Base-by-base conservation (phyloP, 345 rosid species). In the Salix purpurea region DNA sequence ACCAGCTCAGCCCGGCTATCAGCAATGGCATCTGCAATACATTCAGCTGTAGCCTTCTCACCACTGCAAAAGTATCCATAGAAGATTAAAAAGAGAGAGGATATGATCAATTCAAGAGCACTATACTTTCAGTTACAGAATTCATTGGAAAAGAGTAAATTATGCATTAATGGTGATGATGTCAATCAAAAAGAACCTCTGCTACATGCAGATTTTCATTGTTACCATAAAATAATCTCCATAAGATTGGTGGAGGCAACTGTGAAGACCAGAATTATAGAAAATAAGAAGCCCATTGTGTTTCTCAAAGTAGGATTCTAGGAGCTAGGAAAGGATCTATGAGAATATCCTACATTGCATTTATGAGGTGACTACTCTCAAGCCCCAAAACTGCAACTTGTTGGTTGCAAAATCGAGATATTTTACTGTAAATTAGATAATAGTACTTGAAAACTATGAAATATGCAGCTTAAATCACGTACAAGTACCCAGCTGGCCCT, bases 1-100 rank as follows among this genome's bases (percentile, higher is more conserved):
- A 94, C 86, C 72, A 94, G 66, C 85, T 91, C 95, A 68, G 97
- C 98, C 58, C 97, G 91, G 79, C 91, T 89, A 19, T 94, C 92
- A 81, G 83, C 85, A 77, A 92, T 87, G 69, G 97, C 98, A 78
- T 86, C 92, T 36, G 98, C 97, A 34, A 94, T 73, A 81, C 78
- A 78, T 77, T 90, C 94, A 21, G 95, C 92, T 65, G 97, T 94
- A 73, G 97, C 88, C 87, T 90, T 94, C 78, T 92, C 95, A 73
- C 97, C 97, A 80, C 98, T 94, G 78, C 85, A 88, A 69, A 75
- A 84, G 65, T 69, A 69, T 42, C 68, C 76, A 75, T n/a, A 73
- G 52, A 26, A 66, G 6, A 74, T 50, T 68, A 13, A n/a, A 46
- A 76, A 50, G 7, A 36, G 54, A 28, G 15, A 7, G 58, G 2